phyloP scores from a whole-genome alignment of 257 asterid species.

The Henckelia pumila region DNA sequence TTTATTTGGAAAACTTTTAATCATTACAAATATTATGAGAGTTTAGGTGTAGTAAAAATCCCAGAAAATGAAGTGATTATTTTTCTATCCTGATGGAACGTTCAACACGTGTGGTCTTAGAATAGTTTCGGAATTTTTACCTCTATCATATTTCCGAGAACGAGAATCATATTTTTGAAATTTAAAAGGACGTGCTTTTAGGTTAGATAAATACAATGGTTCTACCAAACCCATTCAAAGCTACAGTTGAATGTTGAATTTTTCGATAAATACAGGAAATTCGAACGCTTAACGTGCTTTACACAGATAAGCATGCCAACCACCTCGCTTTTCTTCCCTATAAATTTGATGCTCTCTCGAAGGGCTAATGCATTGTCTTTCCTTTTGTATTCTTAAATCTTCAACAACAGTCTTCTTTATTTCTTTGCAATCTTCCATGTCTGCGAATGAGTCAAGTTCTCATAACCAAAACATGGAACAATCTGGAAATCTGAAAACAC shows the following conservation, averaged over 20 bases:
- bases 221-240: constrained; percentile 26
- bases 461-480: constrained; percentile 18
- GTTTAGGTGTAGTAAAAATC: constrained; percentile 11
- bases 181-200: constrained; percentile 27
- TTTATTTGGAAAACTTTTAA: background rate
- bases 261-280: constrained; percentile 26
- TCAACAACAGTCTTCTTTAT: background rate
- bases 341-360: constrained; percentile 25
- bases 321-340: constrained; percentile 25
- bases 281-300: constrained; percentile 22
- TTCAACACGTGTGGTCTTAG: constrained; percentile 13
- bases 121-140: background rate
- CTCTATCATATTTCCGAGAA: constrained; percentile 15
- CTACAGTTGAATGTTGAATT: constrained; percentile 24
- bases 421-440: constrained; percentile 30
- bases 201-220: constrained; percentile 33
- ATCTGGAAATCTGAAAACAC: constrained; percentile 23
- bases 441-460: constrained; percentile 21
- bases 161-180: constrained; percentile 2
- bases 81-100: constrained; percentile 10
- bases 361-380: constrained; percentile 27
- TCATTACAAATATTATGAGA: constrained; percentile 13
- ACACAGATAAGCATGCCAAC: constrained; percentile 29
- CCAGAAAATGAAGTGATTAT: background rate
- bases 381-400: constrained; percentile 11